These are phyloP conservation scores for Penicillium antarcticum DNA, from an alignment of 495 filamentous ascomycete genomes.

Conservation along the genomic window DNA sequence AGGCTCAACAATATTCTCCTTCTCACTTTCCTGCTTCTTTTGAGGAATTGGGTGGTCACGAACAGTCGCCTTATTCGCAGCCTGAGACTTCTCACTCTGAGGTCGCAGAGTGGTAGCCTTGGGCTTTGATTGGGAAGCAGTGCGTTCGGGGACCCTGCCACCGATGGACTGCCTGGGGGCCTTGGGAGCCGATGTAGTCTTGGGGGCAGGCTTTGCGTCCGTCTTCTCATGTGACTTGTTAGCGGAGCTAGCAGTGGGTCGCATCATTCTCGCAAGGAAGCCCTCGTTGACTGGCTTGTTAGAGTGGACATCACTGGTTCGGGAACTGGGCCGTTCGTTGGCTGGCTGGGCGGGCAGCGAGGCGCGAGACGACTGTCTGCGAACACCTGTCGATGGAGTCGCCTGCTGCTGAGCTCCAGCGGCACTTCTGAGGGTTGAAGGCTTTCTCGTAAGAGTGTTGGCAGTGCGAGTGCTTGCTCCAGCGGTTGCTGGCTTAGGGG, in stretches of 20 bases:
- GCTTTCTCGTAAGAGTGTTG: slow-evolving; percentile 40
- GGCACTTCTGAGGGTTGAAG: slow-evolving; percentile 36
- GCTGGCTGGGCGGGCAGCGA: slow-evolving; percentile 34
- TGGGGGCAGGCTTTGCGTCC: slow-evolving; percentile 42
- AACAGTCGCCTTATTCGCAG: slow-evolving; percentile 7
- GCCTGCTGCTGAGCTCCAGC: slow-evolving; percentile 18
- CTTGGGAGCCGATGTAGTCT: slow-evolving; percentile 22
- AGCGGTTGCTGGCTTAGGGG: slow-evolving; percentile 49
- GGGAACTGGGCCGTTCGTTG: slow-evolving; percentile 40
- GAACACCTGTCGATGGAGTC: slow-evolving; percentile 22
- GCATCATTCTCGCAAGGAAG: slow-evolving; percentile 91
- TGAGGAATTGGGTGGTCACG: slow-evolving; percentile 6
- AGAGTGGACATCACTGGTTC: slow-evolving; percentile 34
- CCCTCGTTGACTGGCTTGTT: slow-evolving; percentile 59
- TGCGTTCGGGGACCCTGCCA: slow-evolving; percentile 18
- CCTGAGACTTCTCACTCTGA: slow-evolving; percentile 20
- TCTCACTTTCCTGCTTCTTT: slow-evolving; percentile 16
- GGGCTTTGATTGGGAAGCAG: slow-evolving; percentile 17
- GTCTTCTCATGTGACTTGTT: slow-evolving; percentile 74
- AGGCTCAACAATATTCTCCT: slow-evolving; percentile 22
- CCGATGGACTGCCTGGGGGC: slow-evolving; percentile 7
- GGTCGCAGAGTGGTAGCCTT: slow-evolving; percentile 18
- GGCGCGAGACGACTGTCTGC: slow-evolving; percentile 38
- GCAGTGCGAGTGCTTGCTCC: slow-evolving; percentile 44
- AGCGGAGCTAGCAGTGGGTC: slow-evolving; percentile 75